Percentiles rank a stretch among this genome's conserved stretches.
phyloP scores from a whole-genome alignment of 768 basidiomycete genomes.

The Leccinum aurantiacum region DNA sequence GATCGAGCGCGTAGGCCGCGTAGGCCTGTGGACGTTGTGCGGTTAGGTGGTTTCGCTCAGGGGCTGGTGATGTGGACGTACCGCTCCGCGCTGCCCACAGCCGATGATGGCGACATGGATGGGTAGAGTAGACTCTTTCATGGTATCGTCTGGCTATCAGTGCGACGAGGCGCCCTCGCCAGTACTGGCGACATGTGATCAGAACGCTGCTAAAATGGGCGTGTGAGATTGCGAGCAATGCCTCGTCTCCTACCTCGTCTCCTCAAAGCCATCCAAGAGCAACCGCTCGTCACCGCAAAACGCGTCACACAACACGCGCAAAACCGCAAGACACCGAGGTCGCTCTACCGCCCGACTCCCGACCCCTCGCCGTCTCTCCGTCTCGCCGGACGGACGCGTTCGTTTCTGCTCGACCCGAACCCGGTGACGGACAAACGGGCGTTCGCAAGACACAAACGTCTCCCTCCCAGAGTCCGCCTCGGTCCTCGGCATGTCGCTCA shows the following conservation, averaged over 20 bases:
- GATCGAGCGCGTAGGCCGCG: constrained; percentile 55
- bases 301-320: constrained; percentile 12
- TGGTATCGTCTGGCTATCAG: constrained; percentile 21
- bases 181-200: constrained; percentile 18
- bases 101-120: constrained; percentile 79
- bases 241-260: constrained; percentile 73
- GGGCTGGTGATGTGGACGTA: constrained; percentile 29
- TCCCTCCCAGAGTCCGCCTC: constrained; percentile 48
- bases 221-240: constrained; percentile 39
- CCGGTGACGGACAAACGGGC: constrained; percentile 50
- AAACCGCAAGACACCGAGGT: constrained; percentile 28
- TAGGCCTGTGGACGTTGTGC: constrained; percentile 50
- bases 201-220: no score
- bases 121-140: constrained; percentile 31
- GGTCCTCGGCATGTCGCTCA: constrained; percentile 25
- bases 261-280: constrained; percentile 37
- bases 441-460: constrained; percentile 57
- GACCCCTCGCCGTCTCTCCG: constrained; percentile 44
- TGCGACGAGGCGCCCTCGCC: constrained; percentile 13
- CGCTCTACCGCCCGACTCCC: constrained; percentile 35
- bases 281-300: constrained; percentile 21
- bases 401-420: constrained; percentile 64
- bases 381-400: constrained; percentile 44
- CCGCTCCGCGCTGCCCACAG: constrained; percentile 81
- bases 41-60: neutral